These are phyloP conservation scores for Kregervanrija pseudodelftensis DNA, from an alignment of 805 yeast species.

Conservation along the genomic window DNA sequence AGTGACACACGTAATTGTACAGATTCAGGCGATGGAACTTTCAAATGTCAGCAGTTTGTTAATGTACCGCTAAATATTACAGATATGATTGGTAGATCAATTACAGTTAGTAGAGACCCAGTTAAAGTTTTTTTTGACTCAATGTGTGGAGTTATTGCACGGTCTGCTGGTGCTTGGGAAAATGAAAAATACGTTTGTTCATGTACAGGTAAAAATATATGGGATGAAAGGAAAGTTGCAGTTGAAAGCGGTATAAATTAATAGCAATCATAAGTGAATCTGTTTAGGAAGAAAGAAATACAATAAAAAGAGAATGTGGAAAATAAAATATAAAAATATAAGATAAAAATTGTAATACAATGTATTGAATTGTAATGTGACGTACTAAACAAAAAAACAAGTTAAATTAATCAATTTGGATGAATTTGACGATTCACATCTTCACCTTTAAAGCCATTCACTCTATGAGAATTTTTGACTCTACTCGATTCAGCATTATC, in stretches of 20 bases:
- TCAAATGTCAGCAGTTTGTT: constrained; percentile 40
- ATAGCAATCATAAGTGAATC: not conserved
- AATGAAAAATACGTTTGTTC: constrained; percentile 89
- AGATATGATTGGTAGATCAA: constrained; percentile 66
- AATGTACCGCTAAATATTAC: constrained; percentile 40
- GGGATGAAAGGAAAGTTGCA: constrained; percentile 91
- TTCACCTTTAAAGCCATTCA: too few species aligned
- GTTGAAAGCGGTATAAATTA: constrained; percentile 44
- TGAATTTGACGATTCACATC: too few species aligned
- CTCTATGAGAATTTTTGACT: too few species aligned
- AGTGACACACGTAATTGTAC: constrained; percentile 18
- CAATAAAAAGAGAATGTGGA: not conserved
- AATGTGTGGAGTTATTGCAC: constrained; percentile 82
- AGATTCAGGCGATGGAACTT: constrained; percentile 21
- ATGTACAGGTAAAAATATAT: constrained; percentile 90
- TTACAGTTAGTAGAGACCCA: constrained; percentile 37
- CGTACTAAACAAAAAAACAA: not conserved
- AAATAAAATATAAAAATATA: not conserved
- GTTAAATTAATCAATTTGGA: too few species aligned
- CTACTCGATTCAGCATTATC: not conserved
- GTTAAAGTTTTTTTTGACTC: constrained; percentile 36
- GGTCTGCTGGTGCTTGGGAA: constrained; percentile 97
- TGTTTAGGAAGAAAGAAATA: not conserved
- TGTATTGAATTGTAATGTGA: too few species aligned
- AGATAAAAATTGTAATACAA: too few species aligned